These are phyloP conservation scores for Hygrophila difformis DNA, from an alignment of 257 asterid species.

Conservation along the genomic window DNA sequence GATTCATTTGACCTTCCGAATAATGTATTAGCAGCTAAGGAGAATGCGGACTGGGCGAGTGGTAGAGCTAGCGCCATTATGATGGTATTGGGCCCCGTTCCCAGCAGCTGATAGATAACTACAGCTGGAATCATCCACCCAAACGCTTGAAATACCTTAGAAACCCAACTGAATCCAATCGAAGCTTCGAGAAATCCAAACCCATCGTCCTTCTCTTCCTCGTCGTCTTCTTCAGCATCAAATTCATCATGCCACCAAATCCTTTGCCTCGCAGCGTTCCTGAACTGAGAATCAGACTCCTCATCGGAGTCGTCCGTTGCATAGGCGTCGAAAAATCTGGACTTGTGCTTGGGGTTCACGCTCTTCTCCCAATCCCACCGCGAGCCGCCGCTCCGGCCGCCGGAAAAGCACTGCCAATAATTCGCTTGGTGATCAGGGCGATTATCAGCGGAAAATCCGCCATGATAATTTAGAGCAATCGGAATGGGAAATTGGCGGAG, in stretches of 20 bases:
- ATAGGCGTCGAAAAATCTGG: slow-evolving; percentile 35
- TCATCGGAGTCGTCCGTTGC: slow-evolving; percentile 28
- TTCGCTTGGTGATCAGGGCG: not conserved
- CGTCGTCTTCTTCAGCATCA: slow-evolving; percentile 26
- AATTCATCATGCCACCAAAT: slow-evolving; percentile 71
- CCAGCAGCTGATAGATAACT: slow-evolving; percentile 41
- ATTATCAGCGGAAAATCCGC: slow-evolving; percentile 4
- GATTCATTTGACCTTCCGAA: slow-evolving; percentile 37
- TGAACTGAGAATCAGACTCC: slow-evolving; percentile 39
- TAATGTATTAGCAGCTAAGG: slow-evolving; percentile 37
- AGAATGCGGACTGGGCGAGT: slow-evolving; percentile 66
- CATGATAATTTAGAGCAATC: slow-evolving; percentile 14
- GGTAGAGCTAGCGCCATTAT: slow-evolving; percentile 76
- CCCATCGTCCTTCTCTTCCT: slow-evolving; percentile 34
- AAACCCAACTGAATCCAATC: slow-evolving; percentile 42
- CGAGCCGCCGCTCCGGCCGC: slow-evolving; percentile 41
- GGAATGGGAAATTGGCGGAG: slow-evolving; percentile 26
- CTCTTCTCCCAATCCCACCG: slow-evolving; percentile 34
- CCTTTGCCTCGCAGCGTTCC: slow-evolving; percentile 40
- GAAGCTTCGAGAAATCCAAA: slow-evolving; percentile 44
- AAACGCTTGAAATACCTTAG: slow-evolving; percentile 62
- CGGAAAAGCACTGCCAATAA: slow-evolving; percentile 22
- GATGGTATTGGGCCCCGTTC: slow-evolving; percentile 45
- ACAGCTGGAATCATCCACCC: slow-evolving; percentile 92
- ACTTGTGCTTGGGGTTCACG: slow-evolving; percentile 23